A percentile compares a stretch with the other conserved stretches of the same genome.
Conservation (phyloP, 352 stramenopile genomes). For the Plasmopara viticola region DNA sequence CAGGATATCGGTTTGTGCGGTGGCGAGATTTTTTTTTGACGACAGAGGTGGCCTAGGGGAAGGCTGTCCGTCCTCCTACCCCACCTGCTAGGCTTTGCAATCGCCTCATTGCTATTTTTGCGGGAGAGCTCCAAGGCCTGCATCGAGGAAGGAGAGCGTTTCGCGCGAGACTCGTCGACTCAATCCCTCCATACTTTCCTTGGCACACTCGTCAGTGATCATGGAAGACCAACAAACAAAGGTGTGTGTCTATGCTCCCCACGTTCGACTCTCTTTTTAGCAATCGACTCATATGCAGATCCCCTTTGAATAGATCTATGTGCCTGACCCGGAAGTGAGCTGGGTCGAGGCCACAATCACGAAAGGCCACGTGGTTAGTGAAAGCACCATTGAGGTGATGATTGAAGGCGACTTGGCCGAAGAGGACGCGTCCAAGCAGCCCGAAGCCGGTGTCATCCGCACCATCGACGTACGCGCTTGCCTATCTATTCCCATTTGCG, state of each 20-base stretch:
- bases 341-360: conserved; percentile 83
- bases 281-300: neutral
- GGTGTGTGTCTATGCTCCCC: conserved; percentile 14
- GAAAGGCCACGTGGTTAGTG: conserved; percentile 73
- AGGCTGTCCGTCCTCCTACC: conserved; percentile 3
- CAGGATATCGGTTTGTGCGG: conserved; percentile 21
- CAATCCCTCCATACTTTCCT: neutral
- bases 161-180: neutral
- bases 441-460: conserved; percentile 39
- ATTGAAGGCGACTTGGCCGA: conserved; percentile 61
- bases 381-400: conserved; percentile 76
- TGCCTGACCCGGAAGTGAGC: conserved; percentile 66
- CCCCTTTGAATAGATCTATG: conserved; percentile 55
- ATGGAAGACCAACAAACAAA: conserved; percentile 50
- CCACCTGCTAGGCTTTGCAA: conserved; percentile 11
- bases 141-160: conserved; percentile 7
- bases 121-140: conserved; percentile 17
- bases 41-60: conserved; percentile 17
- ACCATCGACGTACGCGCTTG: conserved; percentile 33
- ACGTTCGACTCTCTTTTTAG: neutral
- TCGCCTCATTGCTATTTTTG: conserved; percentile 35
- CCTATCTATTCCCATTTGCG: conserved; percentile 1
- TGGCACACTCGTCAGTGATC: conserved; percentile 3
- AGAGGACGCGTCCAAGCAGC: conserved; percentile 60
- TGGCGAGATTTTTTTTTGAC: conserved; percentile 17